Percentiles rank a stretch among this genome's conserved stretches.
Conservation (phyloP, 768 basidiomycete species). For the Termitomyces sp. region DNA sequence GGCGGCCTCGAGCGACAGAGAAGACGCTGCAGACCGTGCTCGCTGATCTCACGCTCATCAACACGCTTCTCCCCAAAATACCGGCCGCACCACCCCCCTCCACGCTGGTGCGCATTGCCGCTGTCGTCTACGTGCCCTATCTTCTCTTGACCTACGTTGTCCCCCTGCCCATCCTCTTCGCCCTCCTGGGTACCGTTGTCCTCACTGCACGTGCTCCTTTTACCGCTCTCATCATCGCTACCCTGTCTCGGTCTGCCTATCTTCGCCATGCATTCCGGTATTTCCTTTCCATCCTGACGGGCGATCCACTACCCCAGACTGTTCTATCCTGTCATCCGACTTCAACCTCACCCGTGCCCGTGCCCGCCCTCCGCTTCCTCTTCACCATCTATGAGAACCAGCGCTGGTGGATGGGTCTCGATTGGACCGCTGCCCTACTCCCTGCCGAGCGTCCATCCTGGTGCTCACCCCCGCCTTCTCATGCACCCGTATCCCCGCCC, state of each 20-base stretch:
- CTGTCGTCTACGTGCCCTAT: slow-evolving; percentile 59
- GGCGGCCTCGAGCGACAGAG: slow-evolving; percentile 44
- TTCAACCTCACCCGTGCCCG: slow-evolving; percentile 25
- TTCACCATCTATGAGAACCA: slow-evolving; percentile 95
- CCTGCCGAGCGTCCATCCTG: slow-evolving; percentile 89
- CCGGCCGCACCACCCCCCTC: slow-evolving; percentile 25
- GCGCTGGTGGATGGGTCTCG: slow-evolving; percentile 96
- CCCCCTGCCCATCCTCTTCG: slow-evolving; percentile 56
- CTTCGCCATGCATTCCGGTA: slow-evolving; percentile 59
- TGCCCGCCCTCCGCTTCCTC: slow-evolving; percentile 60
- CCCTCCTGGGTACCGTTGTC: slow-evolving; percentile 35
- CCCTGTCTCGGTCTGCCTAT: slow-evolving; percentile 62
- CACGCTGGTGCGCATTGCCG: slow-evolving; percentile 50
- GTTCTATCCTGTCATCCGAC: slow-evolving; percentile 29
- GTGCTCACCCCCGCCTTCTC: slow-evolving; percentile 46
- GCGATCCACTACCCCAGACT: slow-evolving; percentile 43
- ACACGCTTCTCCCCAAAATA: slow-evolving; percentile 46
- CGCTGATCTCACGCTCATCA: slow-evolving; percentile 61
- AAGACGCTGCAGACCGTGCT: slow-evolving; percentile 46
- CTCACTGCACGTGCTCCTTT: slow-evolving; percentile 68
- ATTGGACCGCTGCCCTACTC: slow-evolving; percentile 91
- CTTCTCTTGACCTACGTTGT: slow-evolving; percentile 58
- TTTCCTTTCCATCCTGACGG: slow-evolving; percentile 46
- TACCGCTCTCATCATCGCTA: slow-evolving; percentile 46
- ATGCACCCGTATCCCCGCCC: slow-evolving; percentile 63